Percentiles rank a stretch among this genome's conserved stretches.
Evolutionary conservation across 257 asterid genomes (phyloP).

Genomic region (Orobanche coerulescens): DNA sequence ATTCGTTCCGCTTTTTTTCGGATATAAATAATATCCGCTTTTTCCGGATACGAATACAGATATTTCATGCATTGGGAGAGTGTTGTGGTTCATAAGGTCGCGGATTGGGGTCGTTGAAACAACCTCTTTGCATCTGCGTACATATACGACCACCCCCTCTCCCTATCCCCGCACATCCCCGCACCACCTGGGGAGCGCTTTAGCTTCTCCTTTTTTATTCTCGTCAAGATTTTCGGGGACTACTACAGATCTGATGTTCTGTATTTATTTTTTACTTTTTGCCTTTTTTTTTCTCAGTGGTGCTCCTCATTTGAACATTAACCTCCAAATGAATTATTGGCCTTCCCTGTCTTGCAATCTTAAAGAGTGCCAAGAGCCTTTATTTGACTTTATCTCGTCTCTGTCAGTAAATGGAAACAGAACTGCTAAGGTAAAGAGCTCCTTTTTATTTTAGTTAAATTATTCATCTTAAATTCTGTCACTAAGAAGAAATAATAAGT

Average conservation of each 20-base stretch:
- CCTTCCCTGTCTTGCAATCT: conserved; percentile 72
- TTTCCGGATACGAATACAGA: no score
- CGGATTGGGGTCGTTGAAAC: no score
- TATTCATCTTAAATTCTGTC: conserved; percentile 1
- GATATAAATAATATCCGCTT: no score
- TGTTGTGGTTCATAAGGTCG: no score
- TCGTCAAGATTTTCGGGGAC: background rate
- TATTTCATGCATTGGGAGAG: no score
- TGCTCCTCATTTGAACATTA: conserved; percentile 79
- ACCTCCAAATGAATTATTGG: conserved; percentile 89
- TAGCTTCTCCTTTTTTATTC: background rate
- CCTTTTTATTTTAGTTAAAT: conserved; percentile 1
- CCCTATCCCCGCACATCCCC: no score
- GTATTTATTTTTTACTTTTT: background rate
- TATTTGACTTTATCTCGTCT: conserved; percentile 52
- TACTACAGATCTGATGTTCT: conserved; percentile 2
- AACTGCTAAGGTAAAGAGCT: conserved; percentile 54
- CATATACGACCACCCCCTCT: no score
- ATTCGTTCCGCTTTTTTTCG: background rate
- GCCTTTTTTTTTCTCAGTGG: conserved; percentile 30
- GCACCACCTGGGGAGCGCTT: no score
- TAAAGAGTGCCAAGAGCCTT: conserved; percentile 69
- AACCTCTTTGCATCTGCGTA: no score
- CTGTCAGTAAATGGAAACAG: conserved; percentile 54
- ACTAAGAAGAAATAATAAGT: no score